These are phyloP conservation scores for Trichoderma aggressivum DNA, from an alignment of 2,329 filamentous ascomycete species.

Conservation along the genomic window DNA sequence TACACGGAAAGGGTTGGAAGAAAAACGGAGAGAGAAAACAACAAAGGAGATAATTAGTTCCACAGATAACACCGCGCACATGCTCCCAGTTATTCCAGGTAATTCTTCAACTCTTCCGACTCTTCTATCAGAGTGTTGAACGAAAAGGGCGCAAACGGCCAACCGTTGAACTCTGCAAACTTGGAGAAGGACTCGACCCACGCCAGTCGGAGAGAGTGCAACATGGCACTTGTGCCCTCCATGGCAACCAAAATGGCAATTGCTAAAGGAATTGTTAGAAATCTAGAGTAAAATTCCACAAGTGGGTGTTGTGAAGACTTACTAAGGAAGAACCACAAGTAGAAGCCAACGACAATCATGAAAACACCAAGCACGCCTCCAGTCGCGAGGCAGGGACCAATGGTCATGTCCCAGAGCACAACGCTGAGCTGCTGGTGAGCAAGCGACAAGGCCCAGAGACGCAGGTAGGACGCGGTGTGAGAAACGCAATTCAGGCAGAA, in stretches of 20 bases:
- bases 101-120: constrained; percentile 61
- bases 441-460: constrained; percentile 94
- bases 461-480: constrained; percentile 96
- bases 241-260: constrained; percentile 76
- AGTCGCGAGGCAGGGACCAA: constrained; percentile 69
- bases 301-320: constrained; percentile 24
- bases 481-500: constrained; percentile 99
- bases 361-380: constrained; percentile 68
- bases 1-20: neutral
- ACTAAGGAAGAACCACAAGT: constrained; percentile 84
- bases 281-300: neutral
- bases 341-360: constrained; percentile 78
- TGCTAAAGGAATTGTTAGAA: constrained; percentile 33
- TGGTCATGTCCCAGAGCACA: constrained; percentile 95
- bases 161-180: constrained; percentile 88
- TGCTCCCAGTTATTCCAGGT: constrained; percentile 42
- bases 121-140: constrained; percentile 84
- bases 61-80: neutral
- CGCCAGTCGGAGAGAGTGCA: constrained; percentile 85
- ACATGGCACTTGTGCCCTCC: constrained; percentile 95
- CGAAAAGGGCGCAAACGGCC: constrained; percentile 84
- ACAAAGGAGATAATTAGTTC: neutral
- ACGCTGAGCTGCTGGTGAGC: constrained; percentile 97
- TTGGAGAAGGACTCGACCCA: constrained; percentile 99
- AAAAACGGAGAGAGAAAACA: neutral